Percentiles rank a stretch among this genome's conserved stretches.
Conservation (phyloP, 805 yeast species). For the Barnettozyma botsteinii region DNA sequence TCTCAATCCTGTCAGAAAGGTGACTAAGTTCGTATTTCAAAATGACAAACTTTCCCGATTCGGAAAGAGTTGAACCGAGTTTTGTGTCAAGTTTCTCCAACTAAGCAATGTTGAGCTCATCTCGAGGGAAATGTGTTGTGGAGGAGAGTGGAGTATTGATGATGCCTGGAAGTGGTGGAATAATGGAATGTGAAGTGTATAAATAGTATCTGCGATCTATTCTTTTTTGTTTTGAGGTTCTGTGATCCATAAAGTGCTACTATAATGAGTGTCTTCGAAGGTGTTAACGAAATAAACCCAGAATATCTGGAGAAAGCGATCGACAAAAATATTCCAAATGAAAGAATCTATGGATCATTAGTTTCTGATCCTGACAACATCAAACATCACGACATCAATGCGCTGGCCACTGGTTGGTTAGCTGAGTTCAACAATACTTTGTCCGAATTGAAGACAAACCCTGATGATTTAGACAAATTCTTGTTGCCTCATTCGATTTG, state of each 20-base stretch:
- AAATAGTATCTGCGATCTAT: too few relatives aligned
- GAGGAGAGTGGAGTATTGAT: not conserved
- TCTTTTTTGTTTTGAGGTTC: too few relatives aligned
- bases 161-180: too few relatives aligned
- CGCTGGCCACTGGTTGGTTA: constrained; percentile 28
- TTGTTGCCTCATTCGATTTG: constrained; percentile 28
- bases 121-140: not conserved
- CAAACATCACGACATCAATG: constrained; percentile 21
- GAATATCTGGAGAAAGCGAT: constrained; percentile 19
- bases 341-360: constrained; percentile 25
- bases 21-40: not conserved
- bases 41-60: not conserved
- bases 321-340: constrained; percentile 25
- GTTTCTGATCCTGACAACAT: constrained; percentile 26
- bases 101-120: too few relatives aligned
- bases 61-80: too few relatives aligned
- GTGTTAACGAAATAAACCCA: constrained; percentile 23
- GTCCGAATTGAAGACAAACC: constrained; percentile 7
- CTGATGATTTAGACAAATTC: constrained; percentile 21
- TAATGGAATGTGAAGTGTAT: too few relatives aligned
- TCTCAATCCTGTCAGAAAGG: too few relatives aligned
- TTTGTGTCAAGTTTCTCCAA: too few relatives aligned
- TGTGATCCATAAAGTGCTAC: too few relatives aligned
- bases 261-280: constrained; percentile 18
- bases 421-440: constrained; percentile 26